Evolutionary conservation across 1,284 basidiomycete genomes (phyloP).

Genomic region (Tremellales sp.): DNA sequence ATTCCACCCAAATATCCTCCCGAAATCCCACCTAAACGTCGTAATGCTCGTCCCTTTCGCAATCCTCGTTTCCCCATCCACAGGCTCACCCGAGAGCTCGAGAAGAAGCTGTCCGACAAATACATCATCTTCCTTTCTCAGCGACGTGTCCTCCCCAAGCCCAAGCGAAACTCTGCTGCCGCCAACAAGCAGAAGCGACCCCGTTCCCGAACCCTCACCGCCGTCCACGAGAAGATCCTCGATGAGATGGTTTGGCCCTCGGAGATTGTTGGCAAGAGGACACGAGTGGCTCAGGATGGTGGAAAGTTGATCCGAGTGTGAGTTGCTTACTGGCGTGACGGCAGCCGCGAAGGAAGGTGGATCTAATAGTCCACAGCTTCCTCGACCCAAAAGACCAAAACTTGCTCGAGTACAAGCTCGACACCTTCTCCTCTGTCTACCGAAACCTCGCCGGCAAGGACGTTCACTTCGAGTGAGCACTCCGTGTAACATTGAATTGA

Average conservation of each 20-base stretch:
- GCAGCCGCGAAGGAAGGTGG: too few species aligned
- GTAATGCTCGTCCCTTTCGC: conserved; percentile 3
- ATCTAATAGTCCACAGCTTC: conserved; percentile 60
- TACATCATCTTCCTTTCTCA: conserved; percentile 99
- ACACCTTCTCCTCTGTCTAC: conserved; percentile 51
- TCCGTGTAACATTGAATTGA: neutral
- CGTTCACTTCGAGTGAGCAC: conserved; percentile 46
- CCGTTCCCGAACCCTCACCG: conserved; percentile 92
- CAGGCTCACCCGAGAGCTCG: conserved; percentile 96
- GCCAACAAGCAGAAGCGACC: conserved; percentile 84
- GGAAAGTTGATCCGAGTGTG: conserved; percentile 93
- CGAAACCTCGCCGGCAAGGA: conserved; percentile 49
- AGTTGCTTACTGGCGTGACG: too few species aligned
- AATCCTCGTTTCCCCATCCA: conserved; percentile 8
- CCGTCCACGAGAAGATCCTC: conserved; percentile 95
- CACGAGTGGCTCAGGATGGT: conserved; percentile 83
- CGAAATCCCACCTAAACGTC: neutral
- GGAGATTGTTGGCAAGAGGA: conserved; percentile 98
- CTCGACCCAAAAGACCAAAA: conserved; percentile 98
- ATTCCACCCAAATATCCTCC: conserved; percentile 1
- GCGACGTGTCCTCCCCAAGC: conserved; percentile 97
- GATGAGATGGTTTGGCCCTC: conserved; percentile 99
- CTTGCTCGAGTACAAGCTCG: conserved; percentile 94
- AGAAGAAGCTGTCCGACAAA: conserved; percentile 97
- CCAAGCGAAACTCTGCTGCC: conserved; percentile 85